A percentile compares a stretch with the other conserved stretches of the same genome.
Evolutionary conservation across 2,329 filamentous ascomycete species (phyloP).

Genomic region (Monosporascus sp.): DNA sequence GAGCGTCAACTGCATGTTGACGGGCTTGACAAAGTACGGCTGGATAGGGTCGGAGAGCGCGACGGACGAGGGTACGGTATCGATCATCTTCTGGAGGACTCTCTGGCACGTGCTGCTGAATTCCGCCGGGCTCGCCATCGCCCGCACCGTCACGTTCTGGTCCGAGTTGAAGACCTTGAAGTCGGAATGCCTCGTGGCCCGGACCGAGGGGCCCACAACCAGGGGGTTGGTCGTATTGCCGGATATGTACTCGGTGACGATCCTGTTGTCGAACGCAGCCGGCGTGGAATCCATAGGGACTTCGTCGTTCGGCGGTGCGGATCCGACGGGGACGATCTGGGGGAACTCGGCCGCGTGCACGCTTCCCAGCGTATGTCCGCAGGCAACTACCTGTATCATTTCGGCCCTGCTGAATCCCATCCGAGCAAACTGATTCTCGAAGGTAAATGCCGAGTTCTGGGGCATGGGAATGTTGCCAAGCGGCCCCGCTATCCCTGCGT

Average conservation of each 20-base stretch:
- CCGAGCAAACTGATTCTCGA: constrained; percentile 49
- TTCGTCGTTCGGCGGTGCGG: constrained; percentile 36
- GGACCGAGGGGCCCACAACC: constrained; percentile 44
- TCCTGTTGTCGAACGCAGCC: constrained; percentile 48
- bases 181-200: constrained; percentile 45
- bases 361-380: constrained; percentile 56
- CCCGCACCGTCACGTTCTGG: constrained; percentile 47
- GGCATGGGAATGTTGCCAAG: constrained; percentile 50
- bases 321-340: constrained; percentile 42
- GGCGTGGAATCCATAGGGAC: constrained; percentile 42
- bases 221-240: constrained; percentile 51
- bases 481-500: constrained; percentile 43
- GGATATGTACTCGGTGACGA: constrained; percentile 52
- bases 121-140: constrained; percentile 36
- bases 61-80: constrained; percentile 49
- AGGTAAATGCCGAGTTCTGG: constrained; percentile 47
- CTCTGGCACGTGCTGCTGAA: constrained; percentile 45
- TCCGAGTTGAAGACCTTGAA: constrained; percentile 52
- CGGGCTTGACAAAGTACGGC: constrained; percentile 57
- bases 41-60: constrained; percentile 45
- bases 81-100: constrained; percentile 56
- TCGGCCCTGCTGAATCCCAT: constrained; percentile 52
- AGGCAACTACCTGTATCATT: constrained; percentile 57
- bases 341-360: constrained; percentile 52
- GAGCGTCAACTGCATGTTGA: constrained; percentile 50